Evolutionary conservation across 1,139 yeast species (phyloP).

Genomic region (Geotrichum phurueaensis): DNA sequence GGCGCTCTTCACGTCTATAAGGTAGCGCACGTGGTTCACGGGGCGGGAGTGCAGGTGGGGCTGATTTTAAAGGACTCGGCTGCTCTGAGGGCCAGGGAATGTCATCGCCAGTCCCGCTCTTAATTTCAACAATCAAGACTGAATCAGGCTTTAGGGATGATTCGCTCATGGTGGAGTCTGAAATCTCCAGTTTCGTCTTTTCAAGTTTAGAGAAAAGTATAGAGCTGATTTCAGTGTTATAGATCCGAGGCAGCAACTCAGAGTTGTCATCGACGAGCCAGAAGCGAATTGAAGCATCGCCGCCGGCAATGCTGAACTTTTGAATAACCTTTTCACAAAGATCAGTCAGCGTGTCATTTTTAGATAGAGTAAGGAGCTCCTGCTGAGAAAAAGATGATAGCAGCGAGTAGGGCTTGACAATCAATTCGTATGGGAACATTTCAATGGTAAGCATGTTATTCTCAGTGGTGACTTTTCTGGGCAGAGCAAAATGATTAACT

Average conservation of each 20-base stretch:
- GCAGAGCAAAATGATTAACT: slow-evolving; percentile 4
- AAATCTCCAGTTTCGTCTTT: slow-evolving; percentile 1
- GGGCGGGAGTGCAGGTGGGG: slow-evolving; percentile 1
- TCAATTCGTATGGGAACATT: slow-evolving; percentile 8
- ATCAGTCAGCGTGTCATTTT: neutral
- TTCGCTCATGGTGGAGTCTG: neutral
- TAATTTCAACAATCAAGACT: slow-evolving; percentile 6
- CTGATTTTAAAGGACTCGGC: neutral
- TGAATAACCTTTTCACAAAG: neutral
- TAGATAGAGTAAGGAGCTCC: neutral
- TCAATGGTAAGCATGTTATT: slow-evolving; percentile 6
- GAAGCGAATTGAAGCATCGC: neutral
- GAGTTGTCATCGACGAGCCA: slow-evolving; percentile 4
- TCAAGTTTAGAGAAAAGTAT: slow-evolving; percentile 1
- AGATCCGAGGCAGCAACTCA: slow-evolving; percentile 1
- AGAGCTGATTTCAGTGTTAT: slow-evolving; percentile 6
- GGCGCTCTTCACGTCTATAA: neutral
- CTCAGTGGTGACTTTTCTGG: slow-evolving; percentile 9
- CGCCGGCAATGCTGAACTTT: neutral
- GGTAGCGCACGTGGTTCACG: neutral
- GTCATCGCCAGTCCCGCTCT: slow-evolving; percentile 3
- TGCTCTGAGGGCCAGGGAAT: slow-evolving; percentile 14
- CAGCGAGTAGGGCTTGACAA: slow-evolving; percentile 9
- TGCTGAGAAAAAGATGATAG: neutral
- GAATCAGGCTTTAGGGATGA: slow-evolving; percentile 1